These are phyloP conservation scores for Teunomyces cretensis DNA, from an alignment of 805 yeast genomes.

Conservation along the genomic window DNA sequence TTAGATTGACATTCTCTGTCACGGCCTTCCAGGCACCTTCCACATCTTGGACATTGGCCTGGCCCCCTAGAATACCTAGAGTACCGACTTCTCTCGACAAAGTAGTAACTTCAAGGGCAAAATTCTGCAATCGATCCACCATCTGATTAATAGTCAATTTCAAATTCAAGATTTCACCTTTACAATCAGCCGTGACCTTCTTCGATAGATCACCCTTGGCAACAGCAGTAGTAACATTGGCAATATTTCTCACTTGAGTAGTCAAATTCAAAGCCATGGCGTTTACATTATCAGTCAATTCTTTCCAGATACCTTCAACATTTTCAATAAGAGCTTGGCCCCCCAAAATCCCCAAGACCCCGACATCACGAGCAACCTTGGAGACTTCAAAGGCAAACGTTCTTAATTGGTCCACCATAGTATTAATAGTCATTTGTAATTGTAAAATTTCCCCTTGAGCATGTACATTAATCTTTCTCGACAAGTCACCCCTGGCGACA, in stretches of 20 bases:
- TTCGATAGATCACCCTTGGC: slow-evolving; percentile 81
- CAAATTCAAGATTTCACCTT: slow-evolving; percentile 54
- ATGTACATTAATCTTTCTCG: slow-evolving; percentile 81
- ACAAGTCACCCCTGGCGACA: slow-evolving; percentile 82
- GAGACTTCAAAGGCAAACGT: slow-evolving; percentile 85
- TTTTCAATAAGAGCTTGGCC: slow-evolving; percentile 82
- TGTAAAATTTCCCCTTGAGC: slow-evolving; percentile 90
- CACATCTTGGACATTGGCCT: slow-evolving; percentile 50
- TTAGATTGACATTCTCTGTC: slow-evolving; percentile 46
- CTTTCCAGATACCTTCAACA: slow-evolving; percentile 87
- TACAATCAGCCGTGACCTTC: slow-evolving; percentile 83
- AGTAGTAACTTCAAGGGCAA: slow-evolving; percentile 47
- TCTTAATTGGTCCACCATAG: slow-evolving; percentile 84
- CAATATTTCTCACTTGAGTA: slow-evolving; percentile 84
- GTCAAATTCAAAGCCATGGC: slow-evolving; percentile 89
- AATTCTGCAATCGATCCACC: slow-evolving; percentile 52
- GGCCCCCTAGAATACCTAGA: slow-evolving; percentile 49
- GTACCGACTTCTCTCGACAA: slow-evolving; percentile 49
- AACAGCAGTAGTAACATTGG: slow-evolving; percentile 85
- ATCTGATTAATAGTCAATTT: slow-evolving; percentile 49
- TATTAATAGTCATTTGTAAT: slow-evolving; percentile 80
- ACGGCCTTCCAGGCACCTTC: slow-evolving; percentile 54
- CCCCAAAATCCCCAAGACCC: slow-evolving; percentile 84
- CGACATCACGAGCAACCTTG: slow-evolving; percentile 84
- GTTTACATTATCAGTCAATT: slow-evolving; percentile 80